phyloP scores from a whole-genome alignment of 257 asterid genomes.

The Nicotiana attenuata region DNA sequence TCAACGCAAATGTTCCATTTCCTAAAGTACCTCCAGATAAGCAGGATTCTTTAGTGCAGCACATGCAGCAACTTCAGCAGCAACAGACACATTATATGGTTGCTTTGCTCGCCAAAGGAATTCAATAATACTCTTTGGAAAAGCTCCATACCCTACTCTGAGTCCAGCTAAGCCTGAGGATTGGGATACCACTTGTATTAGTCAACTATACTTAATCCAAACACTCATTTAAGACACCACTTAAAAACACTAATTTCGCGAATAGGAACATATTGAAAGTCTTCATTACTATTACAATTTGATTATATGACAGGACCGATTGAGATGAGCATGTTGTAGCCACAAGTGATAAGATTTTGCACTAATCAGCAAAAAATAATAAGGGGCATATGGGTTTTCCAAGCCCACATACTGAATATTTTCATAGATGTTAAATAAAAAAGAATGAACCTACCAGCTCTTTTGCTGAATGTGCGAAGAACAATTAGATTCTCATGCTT shows the following conservation, averaged over 20 bases:
- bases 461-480: slow-evolving; percentile 94
- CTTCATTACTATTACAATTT: not conserved
- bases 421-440: not conserved
- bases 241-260: not conserved
- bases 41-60: slow-evolving; percentile 76
- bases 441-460: slow-evolving; percentile 65
- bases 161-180: slow-evolving; percentile 89
- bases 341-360: not conserved
- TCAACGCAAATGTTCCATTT: not conserved
- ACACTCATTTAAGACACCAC: not conserved
- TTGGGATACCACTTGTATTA: not conserved
- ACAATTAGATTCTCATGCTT: slow-evolving; percentile 88
- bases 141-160: slow-evolving; percentile 93
- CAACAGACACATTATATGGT: slow-evolving; percentile 95
- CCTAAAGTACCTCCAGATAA: slow-evolving; percentile 68
- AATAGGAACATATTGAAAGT: not conserved
- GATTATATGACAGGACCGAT: not conserved
- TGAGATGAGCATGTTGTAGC: not conserved
- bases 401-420: not conserved
- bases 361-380: not conserved
- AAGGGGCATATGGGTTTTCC: not conserved
- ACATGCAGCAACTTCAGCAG: slow-evolving; percentile 96
- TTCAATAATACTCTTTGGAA: slow-evolving; percentile 84
- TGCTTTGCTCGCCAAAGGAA: slow-evolving; percentile 98
- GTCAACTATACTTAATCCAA: not conserved